Evolutionary conservation across 805 yeast genomes (phyloP), one percentile per base, ranked within the genome.

Genomic region (Metschnikowia similis): DNA sequence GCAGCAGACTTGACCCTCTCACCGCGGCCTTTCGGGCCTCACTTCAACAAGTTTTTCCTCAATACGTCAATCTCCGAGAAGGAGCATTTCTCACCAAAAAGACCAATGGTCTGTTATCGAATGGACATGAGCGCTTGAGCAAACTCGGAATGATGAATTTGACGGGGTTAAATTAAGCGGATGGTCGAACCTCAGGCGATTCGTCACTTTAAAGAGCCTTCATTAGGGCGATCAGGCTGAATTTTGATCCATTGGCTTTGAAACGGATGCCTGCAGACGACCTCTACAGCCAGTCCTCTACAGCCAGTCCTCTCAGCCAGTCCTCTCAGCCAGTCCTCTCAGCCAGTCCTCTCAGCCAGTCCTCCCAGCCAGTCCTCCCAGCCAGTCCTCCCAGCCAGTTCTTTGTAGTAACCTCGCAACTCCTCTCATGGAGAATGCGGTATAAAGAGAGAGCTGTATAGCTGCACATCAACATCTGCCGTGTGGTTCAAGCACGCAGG

Each of bases 11-110:
- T 72, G 1, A 94, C 97, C 5, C 74, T 57, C 4, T 76, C 81
- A 55, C 90, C 97, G 56, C 97, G 80, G 66, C 94, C 99, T 53
- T 81, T 82, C 45, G 94, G 74, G 3, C 99, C 98, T 89, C 96
- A 87, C 39, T 76, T 74, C 17, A 94, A 72, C 26, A 94, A 64
- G 48, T 79, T 76, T 50, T 86, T 91, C 38, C 96, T 71, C 44
- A 79, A 71, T 31, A 76, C 70, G 8, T 70, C 61, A 48, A 72
- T 57, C 13, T 49, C 56, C 34, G 31, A 37, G 54, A 84, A 79
- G 53, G 81, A 86, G 5, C 86, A 86, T 30, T 82, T 51, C 83
- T 83, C 72, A 51, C 86, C 76, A 0, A 74, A 64, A 79, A 92
- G 0, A 92, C 81, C 21, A 84, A 64, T 56, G 89, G 75, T 66